A percentile compares a stretch with the other conserved stretches of the same genome.
phyloP scores from a whole-genome alignment of 331 rosid genomes.

The Spiraea crenata region DNA sequence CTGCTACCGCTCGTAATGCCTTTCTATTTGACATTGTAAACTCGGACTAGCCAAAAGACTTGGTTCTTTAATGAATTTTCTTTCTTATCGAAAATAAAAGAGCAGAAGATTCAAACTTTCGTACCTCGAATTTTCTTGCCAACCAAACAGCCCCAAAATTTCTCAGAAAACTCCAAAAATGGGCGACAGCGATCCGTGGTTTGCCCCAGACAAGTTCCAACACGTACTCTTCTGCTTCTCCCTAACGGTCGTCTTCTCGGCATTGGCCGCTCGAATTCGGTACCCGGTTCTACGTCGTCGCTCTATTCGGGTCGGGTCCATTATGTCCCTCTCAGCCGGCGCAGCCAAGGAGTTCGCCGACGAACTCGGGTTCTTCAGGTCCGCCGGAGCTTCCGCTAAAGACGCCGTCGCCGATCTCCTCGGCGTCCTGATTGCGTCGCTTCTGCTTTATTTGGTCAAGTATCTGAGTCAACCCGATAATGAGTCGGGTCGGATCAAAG shows the following conservation, averaged over 20 bases:
- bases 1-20: too few species aligned
- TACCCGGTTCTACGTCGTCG: slow-evolving; percentile 61
- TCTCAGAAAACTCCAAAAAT: slow-evolving; percentile 8
- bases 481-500: slow-evolving; percentile 29
- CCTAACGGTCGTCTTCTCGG: slow-evolving; percentile 55
- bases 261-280: slow-evolving; percentile 34
- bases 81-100: too few species aligned
- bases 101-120: neutral
- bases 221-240: slow-evolving; percentile 60
- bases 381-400: slow-evolving; percentile 76
- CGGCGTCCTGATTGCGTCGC: slow-evolving; percentile 57
- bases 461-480: slow-evolving; percentile 20
- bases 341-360: slow-evolving; percentile 87
- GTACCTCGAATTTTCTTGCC: neutral
- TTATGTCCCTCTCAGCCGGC: slow-evolving; percentile 66
- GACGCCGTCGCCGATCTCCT: slow-evolving; percentile 67
- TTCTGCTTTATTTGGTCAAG: slow-evolving; percentile 34
- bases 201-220: slow-evolving; percentile 60
- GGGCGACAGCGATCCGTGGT: slow-evolving; percentile 63
- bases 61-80: too few species aligned
- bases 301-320: slow-evolving; percentile 53
- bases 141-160: neutral
- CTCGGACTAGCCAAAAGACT: too few species aligned
- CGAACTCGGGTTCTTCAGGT: slow-evolving; percentile 66
- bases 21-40: too few species aligned